Percentiles rank a stretch among this genome's conserved stretches.
These are phyloP conservation scores for Thelonectria blattea DNA, from an alignment of 2,329 filamentous ascomycete species.

Conservation along the genomic window DNA sequence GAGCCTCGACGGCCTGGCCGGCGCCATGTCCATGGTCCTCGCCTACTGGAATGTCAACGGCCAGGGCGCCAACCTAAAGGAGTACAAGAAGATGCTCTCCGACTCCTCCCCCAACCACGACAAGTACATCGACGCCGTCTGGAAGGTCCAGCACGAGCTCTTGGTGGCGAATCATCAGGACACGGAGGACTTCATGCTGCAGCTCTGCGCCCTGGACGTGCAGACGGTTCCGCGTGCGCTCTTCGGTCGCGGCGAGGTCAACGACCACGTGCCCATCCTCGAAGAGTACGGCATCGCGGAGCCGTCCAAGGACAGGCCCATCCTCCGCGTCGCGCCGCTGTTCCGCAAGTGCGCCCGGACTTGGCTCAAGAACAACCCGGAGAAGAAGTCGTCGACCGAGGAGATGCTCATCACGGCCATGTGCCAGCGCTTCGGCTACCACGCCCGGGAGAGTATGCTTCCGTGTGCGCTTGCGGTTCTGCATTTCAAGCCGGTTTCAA, in stretches of 20 bases:
- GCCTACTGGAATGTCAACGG: slow-evolving; percentile 1
- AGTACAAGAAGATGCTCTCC: neutral
- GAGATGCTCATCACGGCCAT: neutral
- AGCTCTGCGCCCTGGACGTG: slow-evolving; percentile 9
- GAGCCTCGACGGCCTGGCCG: neutral
- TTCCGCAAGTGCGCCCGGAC: neutral
- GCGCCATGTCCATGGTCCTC: slow-evolving; percentile 4
- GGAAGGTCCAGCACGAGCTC: slow-evolving; percentile 1
- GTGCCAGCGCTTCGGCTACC: neutral
- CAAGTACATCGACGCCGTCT: neutral
- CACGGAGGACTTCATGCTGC: slow-evolving; percentile 7
- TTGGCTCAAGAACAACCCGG: neutral
- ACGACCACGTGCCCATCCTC: slow-evolving; percentile 4
- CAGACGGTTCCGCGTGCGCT: slow-evolving; percentile 7
- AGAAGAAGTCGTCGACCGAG: neutral
- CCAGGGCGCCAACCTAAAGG: neutral
- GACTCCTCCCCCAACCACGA: neutral
- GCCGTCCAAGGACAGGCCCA: slow-evolving; percentile 1
- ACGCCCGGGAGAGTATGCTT: neutral
- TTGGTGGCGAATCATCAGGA: neutral
- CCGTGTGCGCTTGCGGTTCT: slow-evolving; percentile 7
- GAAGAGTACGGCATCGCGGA: slow-evolving; percentile 9
- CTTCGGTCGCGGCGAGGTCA: neutral
- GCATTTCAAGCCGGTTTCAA: neutral
- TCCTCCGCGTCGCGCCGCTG: slow-evolving; percentile 1